phyloP scores from a whole-genome alignment of 75 land plant genomes.

The Isoetes taiwanensis region DNA sequence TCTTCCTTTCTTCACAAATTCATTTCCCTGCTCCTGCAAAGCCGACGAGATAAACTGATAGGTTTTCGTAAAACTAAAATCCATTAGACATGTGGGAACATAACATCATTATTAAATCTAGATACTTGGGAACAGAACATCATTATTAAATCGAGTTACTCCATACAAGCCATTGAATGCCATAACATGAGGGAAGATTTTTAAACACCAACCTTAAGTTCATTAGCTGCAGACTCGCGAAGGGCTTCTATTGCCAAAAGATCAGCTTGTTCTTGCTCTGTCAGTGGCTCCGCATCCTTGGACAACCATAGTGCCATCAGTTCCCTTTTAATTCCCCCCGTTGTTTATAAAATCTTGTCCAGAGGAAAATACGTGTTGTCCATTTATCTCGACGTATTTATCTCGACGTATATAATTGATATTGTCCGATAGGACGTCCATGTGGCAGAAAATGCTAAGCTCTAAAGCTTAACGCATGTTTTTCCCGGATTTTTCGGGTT shows the following conservation, averaged over 20 bases:
- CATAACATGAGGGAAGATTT: neutral
- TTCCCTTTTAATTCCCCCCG: too few species aligned
- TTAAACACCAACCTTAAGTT: constrained; percentile 57
- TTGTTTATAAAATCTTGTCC: too few species aligned
- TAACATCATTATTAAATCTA: neutral
- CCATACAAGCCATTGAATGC: too few species aligned
- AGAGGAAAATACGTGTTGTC: too few species aligned
- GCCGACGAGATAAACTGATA: neutral
- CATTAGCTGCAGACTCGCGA: constrained; percentile 57
- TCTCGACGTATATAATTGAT: too few species aligned
- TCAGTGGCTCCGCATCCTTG: constrained; percentile 30
- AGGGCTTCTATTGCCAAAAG: constrained; percentile 67
- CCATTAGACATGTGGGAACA: neutral
- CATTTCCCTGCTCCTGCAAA: constrained; percentile 75
- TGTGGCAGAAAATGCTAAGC: too few species aligned
- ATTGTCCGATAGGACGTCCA: too few species aligned
- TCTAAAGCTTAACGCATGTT: too few species aligned
- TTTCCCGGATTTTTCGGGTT: too few species aligned
- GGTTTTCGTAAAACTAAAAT: neutral
- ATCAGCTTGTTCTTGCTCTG: constrained; percentile 50
- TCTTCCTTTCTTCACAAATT: constrained; percentile 76
- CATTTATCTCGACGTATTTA: too few species aligned
- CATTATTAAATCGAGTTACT: neutral
- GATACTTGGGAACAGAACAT: neutral
- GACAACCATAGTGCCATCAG: constrained; percentile 81